phyloP scores from a whole-genome alignment of 352 stramenopile genomes.

The Globisporangium nagaii region DNA sequence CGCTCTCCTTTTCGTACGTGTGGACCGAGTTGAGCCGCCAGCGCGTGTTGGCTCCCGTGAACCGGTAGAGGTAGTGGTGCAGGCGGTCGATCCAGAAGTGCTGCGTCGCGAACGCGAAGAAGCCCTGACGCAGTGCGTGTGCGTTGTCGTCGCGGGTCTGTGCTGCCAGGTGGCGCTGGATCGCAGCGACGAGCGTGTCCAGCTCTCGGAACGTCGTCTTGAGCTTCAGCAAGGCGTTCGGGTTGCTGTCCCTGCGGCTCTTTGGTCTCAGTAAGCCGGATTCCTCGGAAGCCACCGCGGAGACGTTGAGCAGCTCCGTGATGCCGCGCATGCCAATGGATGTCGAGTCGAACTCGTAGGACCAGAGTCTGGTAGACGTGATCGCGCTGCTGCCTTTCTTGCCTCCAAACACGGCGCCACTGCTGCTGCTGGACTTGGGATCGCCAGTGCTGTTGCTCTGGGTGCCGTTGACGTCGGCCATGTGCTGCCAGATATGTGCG shows the following conservation, averaged over 20 bases:
- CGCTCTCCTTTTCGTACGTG: slow-evolving; percentile 5
- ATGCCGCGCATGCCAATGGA: slow-evolving; percentile 24
- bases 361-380: slow-evolving; percentile 15
- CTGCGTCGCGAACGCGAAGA: slow-evolving; percentile 12
- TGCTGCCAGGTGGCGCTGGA: slow-evolving; percentile 5
- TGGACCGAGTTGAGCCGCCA: slow-evolving; percentile 16
- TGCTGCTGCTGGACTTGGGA: slow-evolving; percentile 1
- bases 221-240: slow-evolving; percentile 9
- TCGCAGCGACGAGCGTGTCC: slow-evolving; percentile 18
- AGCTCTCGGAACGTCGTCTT: slow-evolving; percentile 30
- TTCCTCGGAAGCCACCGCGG: slow-evolving; percentile 5
- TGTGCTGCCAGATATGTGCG: slow-evolving; percentile 20
- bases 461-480: too few species aligned
- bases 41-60: slow-evolving; percentile 8
- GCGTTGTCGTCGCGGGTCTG: neutral
- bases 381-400: slow-evolving; percentile 12
- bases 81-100: slow-evolving; percentile 31
- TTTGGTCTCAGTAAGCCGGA: neutral
- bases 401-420: slow-evolving; percentile 6
- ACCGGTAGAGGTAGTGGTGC: slow-evolving; percentile 18
- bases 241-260: slow-evolving; percentile 4
- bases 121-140: neutral
- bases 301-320: slow-evolving; percentile 20
- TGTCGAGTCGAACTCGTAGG: slow-evolving; percentile 32
- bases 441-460: too few species aligned